Evolutionary conservation across 176 grass and related monocot species (phyloP), one percentile per base, ranked within the genome.

Genomic region (Paspalum vaginatum): DNA sequence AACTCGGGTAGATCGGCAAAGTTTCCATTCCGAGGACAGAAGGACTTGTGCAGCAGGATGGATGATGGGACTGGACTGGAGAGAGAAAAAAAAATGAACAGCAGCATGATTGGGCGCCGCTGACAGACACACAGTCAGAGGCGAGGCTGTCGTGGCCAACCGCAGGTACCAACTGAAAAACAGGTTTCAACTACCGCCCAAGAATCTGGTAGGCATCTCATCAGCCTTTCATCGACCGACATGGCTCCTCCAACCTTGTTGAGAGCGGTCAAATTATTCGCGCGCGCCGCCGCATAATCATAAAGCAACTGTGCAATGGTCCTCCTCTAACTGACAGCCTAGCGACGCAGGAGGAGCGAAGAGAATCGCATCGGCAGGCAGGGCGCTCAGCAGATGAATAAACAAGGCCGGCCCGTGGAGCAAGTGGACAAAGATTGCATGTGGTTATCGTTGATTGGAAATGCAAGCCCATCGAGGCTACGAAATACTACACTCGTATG

Each of bases 121-220:
- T 88, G 80, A 68, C 61, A 84, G 86, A 43, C 51, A 61, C 75
- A 84, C 77, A 81, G 55, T 71, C 58, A 6, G 11, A 24, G 26
- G 48, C 77, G 82, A 77, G 82, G 64, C 78, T 85, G 77, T 70
- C 82, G 44, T 48, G 24, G 17, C 82, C 4, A 52, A 37, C 64
- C 54, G 62, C 9, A 25, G 13, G 13, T 46, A 41, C 56, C 24
- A 51, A 58, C 63, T 77, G 82, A 85, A 81, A 85, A 72, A 51
- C 58, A 81, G 59, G 83, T 82, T 32, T 42, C 72, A 82, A 45
- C 87, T 4, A 81, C 82, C 12, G 59, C 27, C 59, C 24, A 60
- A 60, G 83, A 88, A 88, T 83, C 79, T 71, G 64, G 63, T 71
- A 60, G 32, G 32, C 32, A 32, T 3, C 32, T 75, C 68, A n/a